These are phyloP conservation scores for Rhododendron henanense DNA, from an alignment of 148 eudicot genomes.

Conservation along the genomic window DNA sequence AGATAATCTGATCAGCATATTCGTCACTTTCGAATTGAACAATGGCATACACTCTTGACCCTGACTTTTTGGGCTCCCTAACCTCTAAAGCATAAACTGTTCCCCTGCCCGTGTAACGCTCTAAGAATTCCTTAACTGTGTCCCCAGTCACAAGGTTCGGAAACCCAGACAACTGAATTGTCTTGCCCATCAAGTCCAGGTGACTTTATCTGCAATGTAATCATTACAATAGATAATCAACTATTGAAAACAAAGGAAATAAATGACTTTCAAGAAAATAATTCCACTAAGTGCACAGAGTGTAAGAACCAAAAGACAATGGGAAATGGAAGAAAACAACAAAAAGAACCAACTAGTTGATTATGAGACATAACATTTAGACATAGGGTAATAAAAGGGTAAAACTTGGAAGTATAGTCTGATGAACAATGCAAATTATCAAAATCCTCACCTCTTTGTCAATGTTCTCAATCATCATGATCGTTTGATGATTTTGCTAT, in stretches of 20 bases:
- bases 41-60: constrained; percentile 35
- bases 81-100: constrained; percentile 46
- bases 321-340: not conserved
- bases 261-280: not conserved
- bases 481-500: not conserved
- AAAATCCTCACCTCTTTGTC: not conserved
- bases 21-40: constrained; percentile 33
- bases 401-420: not conserved
- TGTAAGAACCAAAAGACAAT: not conserved
- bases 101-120: constrained; percentile 34
- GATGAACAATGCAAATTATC: not conserved
- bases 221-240: not conserved
- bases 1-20: constrained; percentile 23
- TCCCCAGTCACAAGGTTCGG: constrained; percentile 28
- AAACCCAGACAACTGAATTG: constrained; percentile 44
- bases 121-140: constrained; percentile 21
- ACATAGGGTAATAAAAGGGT: not conserved
- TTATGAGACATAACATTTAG: not conserved
- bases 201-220: not conserved
- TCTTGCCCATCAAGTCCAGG: constrained; percentile 18
- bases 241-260: not conserved
- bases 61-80: constrained; percentile 16
- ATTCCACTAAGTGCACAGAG: not conserved
- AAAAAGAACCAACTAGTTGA: not conserved
- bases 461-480: not conserved